phyloP scores from a whole-genome alignment of 2,329 filamentous ascomycete species.

The Cordyceps cateniannulata region DNA sequence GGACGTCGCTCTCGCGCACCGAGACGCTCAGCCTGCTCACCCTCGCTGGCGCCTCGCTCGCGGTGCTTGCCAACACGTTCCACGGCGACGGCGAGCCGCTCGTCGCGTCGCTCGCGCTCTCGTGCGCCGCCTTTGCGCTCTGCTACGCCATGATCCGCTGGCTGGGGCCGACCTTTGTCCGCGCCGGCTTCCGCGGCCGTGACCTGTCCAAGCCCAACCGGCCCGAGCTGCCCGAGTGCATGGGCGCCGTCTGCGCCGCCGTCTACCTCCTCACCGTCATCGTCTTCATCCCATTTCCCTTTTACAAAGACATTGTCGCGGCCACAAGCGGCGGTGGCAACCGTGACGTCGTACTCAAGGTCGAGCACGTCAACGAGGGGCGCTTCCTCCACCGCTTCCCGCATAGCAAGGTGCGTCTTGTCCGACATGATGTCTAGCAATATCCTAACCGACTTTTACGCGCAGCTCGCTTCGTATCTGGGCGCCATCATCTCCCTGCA shows the following conservation, averaged over 20 bases:
- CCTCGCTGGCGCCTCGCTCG: conserved; percentile 62
- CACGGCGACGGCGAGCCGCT: conserved; percentile 82
- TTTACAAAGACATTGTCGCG: conserved; percentile 96
- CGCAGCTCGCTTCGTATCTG: conserved; percentile 83
- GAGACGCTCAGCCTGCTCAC: conserved; percentile 53
- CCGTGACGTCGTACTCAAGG: conserved; percentile 72
- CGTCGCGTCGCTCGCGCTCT: conserved; percentile 81
- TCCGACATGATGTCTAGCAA: no score
- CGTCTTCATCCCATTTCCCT: conserved; percentile 90
- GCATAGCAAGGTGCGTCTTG: conserved; percentile 68
- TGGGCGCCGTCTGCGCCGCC: conserved; percentile 88
- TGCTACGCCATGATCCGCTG: conserved; percentile 85
- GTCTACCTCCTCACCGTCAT: conserved; percentile 88
- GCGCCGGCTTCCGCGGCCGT: conserved; percentile 79
- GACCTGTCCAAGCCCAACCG: conserved; percentile 70
- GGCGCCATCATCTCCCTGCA: conserved; percentile 91
- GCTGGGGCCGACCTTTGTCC: conserved; percentile 86
- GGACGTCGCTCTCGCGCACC: conserved; percentile 33
- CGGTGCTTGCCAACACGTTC: conserved; percentile 74
- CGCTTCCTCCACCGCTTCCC: conserved; percentile 87
- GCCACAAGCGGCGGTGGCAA: conserved; percentile 93
- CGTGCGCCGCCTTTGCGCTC: conserved; percentile 73
- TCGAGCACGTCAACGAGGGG: conserved; percentile 70
- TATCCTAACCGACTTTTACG: neutral
- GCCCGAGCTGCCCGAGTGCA: conserved; percentile 84